Evolutionary conservation across 2,329 filamentous ascomycete species (phyloP).

Genomic region (Colletotrichum sp.): DNA sequence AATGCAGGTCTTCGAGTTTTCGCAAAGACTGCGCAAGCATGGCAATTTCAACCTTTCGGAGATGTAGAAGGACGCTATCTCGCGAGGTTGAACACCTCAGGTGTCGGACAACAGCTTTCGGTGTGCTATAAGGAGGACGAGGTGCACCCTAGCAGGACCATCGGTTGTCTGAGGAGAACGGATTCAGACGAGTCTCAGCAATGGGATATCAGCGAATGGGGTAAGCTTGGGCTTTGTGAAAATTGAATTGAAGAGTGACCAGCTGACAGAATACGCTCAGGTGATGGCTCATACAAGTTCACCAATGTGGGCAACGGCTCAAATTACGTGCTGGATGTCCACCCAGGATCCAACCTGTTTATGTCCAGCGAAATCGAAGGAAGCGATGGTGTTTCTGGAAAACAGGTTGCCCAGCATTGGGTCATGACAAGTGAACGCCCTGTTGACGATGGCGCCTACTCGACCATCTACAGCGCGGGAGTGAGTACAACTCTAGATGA

Average conservation of each 20-base stretch:
- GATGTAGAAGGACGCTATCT: slow-evolving; percentile 33
- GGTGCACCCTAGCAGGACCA: slow-evolving; percentile 29
- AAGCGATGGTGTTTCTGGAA: slow-evolving; percentile 13
- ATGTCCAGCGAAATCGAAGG: slow-evolving; percentile 32
- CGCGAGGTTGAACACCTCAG: slow-evolving; percentile 31
- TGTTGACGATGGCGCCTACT: slow-evolving; percentile 36
- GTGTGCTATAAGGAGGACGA: slow-evolving; percentile 30
- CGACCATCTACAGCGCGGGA: slow-evolving; percentile 32
- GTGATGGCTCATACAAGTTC: slow-evolving; percentile 31
- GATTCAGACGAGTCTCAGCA: slow-evolving; percentile 32
- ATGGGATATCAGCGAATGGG: slow-evolving; percentile 38
- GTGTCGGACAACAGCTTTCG: slow-evolving; percentile 32
- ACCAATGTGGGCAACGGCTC: slow-evolving; percentile 37
- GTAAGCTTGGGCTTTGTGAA: neutral
- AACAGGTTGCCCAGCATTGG: slow-evolving; percentile 37
- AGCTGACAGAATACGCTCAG: neutral
- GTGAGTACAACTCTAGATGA: slow-evolving; percentile 16
- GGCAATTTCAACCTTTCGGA: slow-evolving; percentile 34
- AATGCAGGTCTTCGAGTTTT: slow-evolving; percentile 27
- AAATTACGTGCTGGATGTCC: slow-evolving; percentile 35
- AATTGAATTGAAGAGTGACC: rapidly evolving
- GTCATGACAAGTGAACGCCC: slow-evolving; percentile 33
- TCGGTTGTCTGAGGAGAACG: slow-evolving; percentile 31
- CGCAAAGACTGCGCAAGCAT: slow-evolving; percentile 21
- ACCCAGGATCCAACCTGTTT: slow-evolving; percentile 33